phyloP scores from a whole-genome alignment of 2,329 filamentous ascomycete species.

The Phialocephala subalpina region DNA sequence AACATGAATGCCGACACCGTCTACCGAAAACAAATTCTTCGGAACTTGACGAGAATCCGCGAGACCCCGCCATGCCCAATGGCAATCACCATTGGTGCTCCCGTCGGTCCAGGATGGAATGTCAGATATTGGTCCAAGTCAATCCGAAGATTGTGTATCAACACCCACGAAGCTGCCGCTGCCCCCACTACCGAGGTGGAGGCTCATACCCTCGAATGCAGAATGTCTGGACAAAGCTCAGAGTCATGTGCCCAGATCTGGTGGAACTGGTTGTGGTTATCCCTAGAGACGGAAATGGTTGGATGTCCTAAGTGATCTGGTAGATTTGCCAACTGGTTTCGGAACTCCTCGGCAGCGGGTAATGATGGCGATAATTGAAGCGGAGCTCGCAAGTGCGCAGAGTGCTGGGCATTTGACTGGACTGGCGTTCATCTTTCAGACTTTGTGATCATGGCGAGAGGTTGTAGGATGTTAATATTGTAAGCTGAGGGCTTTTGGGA shows the following conservation, averaged over 20 bases:
- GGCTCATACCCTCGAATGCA: neutral
- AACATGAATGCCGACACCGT: constrained; percentile 12
- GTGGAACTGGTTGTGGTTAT: constrained; percentile 9
- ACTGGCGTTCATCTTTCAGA: too few species aligned
- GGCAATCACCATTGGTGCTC: neutral
- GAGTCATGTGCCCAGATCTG: constrained; percentile 11
- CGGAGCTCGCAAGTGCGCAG: neutral
- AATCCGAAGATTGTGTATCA: neutral
- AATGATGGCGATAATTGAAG: neutral
- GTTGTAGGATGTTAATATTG: too few species aligned
- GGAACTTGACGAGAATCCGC: neutral
- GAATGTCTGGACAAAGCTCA: constrained; percentile 6
- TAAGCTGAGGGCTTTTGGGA: too few species aligned
- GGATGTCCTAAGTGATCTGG: neutral
- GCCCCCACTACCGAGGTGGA: neutral
- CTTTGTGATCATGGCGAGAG: too few species aligned
- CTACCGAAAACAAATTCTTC: constrained; percentile 12
- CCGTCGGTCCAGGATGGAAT: constrained; percentile 9
- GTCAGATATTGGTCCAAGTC: constrained; percentile 9
- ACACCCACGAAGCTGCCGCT: neutral
- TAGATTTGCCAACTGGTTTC: neutral
- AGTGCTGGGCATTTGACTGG: neutral
- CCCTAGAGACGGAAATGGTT: neutral
- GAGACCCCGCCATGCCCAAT: neutral
- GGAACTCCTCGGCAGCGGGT: neutral